Percentiles rank a stretch among this genome's conserved stretches.
Evolutionary conservation across 805 yeast genomes (phyloP).

Genomic region (Schwanniomyces pseudopolymorphus): DNA sequence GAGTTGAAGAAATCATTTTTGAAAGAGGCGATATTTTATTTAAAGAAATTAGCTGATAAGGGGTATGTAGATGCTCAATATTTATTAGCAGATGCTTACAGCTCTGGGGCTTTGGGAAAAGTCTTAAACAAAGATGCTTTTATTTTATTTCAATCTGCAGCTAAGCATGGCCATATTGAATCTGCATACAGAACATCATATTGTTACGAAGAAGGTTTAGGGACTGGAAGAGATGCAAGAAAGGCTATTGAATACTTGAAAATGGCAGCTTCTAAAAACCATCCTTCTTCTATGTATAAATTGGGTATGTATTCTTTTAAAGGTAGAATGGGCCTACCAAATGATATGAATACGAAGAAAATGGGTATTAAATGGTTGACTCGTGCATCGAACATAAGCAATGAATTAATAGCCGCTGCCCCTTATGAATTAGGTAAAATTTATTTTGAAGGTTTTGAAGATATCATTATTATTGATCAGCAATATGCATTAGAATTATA

Average conservation of each 20-base stretch:
- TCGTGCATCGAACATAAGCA: slow-evolving; percentile 82
- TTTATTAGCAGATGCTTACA: slow-evolving; percentile 82
- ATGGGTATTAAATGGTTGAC: slow-evolving; percentile 92
- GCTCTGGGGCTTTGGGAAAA: slow-evolving; percentile 82
- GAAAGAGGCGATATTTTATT: slow-evolving; percentile 72
- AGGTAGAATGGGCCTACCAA: slow-evolving; percentile 77
- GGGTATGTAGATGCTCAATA: slow-evolving; percentile 92
- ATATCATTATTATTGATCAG: slow-evolving; percentile 79
- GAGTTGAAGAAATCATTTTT: slow-evolving; percentile 54
- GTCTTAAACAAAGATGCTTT: slow-evolving; percentile 78
- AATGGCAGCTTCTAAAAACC: slow-evolving; percentile 87
- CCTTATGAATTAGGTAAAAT: slow-evolving; percentile 90
- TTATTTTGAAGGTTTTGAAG: slow-evolving; percentile 79
- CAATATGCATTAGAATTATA: slow-evolving; percentile 84
- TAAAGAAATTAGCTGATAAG: slow-evolving; percentile 70
- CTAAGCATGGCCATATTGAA: slow-evolving; percentile 90
- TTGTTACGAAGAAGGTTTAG: slow-evolving; percentile 92
- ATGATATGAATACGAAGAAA: slow-evolving; percentile 67
- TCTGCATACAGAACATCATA: slow-evolving; percentile 88
- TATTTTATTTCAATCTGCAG: slow-evolving; percentile 77
- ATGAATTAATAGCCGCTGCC: slow-evolving; percentile 84
- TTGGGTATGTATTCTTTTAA: slow-evolving; percentile 85
- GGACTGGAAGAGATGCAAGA: slow-evolving; percentile 84
- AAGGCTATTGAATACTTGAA: slow-evolving; percentile 80
- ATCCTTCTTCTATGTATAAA: slow-evolving; percentile 96